Conservation (phyloP, 495 filamentous ascomycete species). For the Astrothelium subdiscretum region DNA sequence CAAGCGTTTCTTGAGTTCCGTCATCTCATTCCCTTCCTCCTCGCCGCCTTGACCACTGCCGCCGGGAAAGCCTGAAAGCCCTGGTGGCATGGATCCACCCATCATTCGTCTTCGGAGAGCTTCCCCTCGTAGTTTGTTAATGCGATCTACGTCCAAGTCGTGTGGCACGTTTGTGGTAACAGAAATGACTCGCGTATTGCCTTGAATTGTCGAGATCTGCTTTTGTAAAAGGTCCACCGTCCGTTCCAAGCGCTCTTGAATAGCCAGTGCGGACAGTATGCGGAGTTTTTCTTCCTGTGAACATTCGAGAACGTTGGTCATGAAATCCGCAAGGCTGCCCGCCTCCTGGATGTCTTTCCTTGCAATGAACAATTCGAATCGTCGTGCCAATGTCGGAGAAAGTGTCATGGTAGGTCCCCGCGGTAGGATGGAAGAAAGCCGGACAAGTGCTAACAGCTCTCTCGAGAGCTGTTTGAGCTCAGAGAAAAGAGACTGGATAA, state of each 20-base stretch:
- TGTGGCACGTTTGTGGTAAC: slow-evolving; percentile 39
- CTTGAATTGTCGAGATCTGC: slow-evolving; percentile 71
- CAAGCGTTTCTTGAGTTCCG: slow-evolving; percentile 79
- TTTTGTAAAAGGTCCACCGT: slow-evolving; percentile 70
- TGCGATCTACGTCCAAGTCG: slow-evolving; percentile 33
- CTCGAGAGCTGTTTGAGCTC: slow-evolving; percentile 70
- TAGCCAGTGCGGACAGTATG: slow-evolving; percentile 62
- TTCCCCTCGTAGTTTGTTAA: slow-evolving; percentile 43
- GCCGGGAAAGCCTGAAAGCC: slow-evolving; percentile 26
- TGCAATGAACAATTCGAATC: slow-evolving; percentile 73
- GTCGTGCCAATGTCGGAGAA: slow-evolving; percentile 70
- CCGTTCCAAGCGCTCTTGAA: slow-evolving; percentile 63
- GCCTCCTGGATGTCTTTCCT: slow-evolving; percentile 67
- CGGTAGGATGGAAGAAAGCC: slow-evolving; percentile 67
- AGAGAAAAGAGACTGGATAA: slow-evolving; percentile 57
- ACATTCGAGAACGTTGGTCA: slow-evolving; percentile 78
- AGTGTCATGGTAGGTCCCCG: slow-evolving; percentile 45
- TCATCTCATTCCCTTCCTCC: slow-evolving; percentile 62
- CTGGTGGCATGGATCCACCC: slow-evolving; percentile 30
- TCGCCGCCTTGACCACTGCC: slow-evolving; percentile 44
- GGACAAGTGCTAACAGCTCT: slow-evolving; percentile 68
- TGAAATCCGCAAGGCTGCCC: slow-evolving; percentile 86
- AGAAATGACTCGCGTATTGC: slow-evolving; percentile 65
- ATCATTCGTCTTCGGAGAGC: slow-evolving; percentile 40
- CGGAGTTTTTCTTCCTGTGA: slow-evolving; percentile 81